Base-by-base conservation (phyloP, 2,329 filamentous ascomycete species). In the Apiospora phragmitis region DNA sequence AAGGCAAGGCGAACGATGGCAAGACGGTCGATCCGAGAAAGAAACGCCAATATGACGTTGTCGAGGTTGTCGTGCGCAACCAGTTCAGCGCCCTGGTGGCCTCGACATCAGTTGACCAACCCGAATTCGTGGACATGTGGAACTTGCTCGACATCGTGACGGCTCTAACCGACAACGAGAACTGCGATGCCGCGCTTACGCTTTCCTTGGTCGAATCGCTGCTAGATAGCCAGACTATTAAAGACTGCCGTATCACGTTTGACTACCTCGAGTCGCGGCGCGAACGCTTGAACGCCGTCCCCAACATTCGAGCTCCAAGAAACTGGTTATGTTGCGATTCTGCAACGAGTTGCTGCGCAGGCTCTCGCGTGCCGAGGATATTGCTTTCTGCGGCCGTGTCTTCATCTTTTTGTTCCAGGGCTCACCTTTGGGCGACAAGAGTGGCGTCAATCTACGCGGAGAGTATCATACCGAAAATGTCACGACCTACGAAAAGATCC, bases 371-470 rank as follows among this genome's bases (percentile, higher is more conserved):
- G 95, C 96, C 4, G 95, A 98, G 80, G 96, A 99, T 81, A 97
- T 96, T 0, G 94, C 97, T 0, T 99, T 99, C 79, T 99, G 96
- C 78, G 96, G 96, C 21, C 90, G 96, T 49, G 96, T 99, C 35
- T 98, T 98, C 81, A 98, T 99, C 74, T 99, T 98, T 81, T 90
- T 99, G 79, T 99, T 98, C 81, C 71, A 99, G 80, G 97, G 94
- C 80, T 98, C 99, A 77, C 96, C 96, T 1, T 86, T 99, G 0
- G 95, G 95, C 42, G 97, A 99, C 81, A 96, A 95, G 80, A 98
- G 96, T 80, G 98, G 96, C 0, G 96, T 99, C 67, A 99, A 99
- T 78, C 86, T 98, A 49, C 90, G 96, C 68, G 96, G 96, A 75
- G 95, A 98, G 83, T 99, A 96, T 75, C 96, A 99, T 78, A 90